phyloP scores from a whole-genome alignment of 352 stramenopile species.

The Phytophthora foliorum region DNA sequence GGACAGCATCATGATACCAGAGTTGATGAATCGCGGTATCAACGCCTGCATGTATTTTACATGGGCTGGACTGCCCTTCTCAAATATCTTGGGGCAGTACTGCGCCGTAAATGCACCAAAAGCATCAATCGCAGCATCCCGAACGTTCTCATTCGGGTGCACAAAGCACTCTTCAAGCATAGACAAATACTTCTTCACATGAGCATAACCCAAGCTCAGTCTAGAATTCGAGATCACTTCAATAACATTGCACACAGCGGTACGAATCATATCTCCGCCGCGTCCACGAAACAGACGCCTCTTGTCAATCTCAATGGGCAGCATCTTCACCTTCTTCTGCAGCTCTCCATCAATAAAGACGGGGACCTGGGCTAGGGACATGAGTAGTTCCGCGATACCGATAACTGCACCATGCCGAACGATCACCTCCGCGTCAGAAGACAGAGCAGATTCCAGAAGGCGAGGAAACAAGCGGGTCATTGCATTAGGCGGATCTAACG shows the following conservation, averaged over 20 bases:
- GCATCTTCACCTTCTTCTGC: slow-evolving; percentile 72
- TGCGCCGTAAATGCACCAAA: slow-evolving; percentile 86
- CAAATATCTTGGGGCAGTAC: slow-evolving; percentile 89
- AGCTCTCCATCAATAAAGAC: slow-evolving; percentile 78
- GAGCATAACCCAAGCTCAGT: slow-evolving; percentile 62
- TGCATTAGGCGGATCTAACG: slow-evolving; percentile 83
- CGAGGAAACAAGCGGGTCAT: slow-evolving; percentile 82
- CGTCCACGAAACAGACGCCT: slow-evolving; percentile 95
- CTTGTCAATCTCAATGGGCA: slow-evolving; percentile 94
- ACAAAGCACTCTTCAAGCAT: slow-evolving; percentile 93
- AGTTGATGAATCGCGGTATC: slow-evolving; percentile 67
- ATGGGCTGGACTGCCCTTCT: slow-evolving; percentile 53
- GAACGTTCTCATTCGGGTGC: slow-evolving; percentile 95
- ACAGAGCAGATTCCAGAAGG: slow-evolving; percentile 85
- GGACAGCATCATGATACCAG: slow-evolving; percentile 49
- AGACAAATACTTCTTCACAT: slow-evolving; percentile 82
- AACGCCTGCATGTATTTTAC: slow-evolving; percentile 60
- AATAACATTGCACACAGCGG: slow-evolving; percentile 95
- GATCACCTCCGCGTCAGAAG: slow-evolving; percentile 90
- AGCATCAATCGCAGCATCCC: slow-evolving; percentile 88
- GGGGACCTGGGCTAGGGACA: slow-evolving; percentile 55
- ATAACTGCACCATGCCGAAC: slow-evolving; percentile 95
- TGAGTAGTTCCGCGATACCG: slow-evolving; percentile 88
- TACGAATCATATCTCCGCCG: slow-evolving; percentile 96
- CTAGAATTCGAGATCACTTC: slow-evolving; percentile 83